A percentile compares a stretch with the other conserved stretches of the same genome.
Evolutionary conservation across 148 eudicot genomes (phyloP).

Genomic region (Spergularia bocconei): DNA sequence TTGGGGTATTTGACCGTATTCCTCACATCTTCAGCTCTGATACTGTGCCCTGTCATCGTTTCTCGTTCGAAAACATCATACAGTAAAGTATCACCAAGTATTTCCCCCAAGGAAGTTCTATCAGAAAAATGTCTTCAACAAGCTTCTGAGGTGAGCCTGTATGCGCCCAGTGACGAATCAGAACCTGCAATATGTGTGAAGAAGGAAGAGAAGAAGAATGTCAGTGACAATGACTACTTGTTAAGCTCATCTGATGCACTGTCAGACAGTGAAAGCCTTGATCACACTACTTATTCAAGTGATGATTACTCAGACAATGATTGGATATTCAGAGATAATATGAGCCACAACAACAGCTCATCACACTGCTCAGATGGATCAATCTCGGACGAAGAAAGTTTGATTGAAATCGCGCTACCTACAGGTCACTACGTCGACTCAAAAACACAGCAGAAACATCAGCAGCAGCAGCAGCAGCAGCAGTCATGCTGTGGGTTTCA

Average conservation of each 20-base stretch:
- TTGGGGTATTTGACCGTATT: slow-evolving; percentile 30
- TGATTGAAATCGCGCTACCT: slow-evolving; percentile 77
- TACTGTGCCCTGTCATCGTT: slow-evolving; percentile 28
- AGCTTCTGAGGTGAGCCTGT: background rate
- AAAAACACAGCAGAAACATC: slow-evolving; percentile 22
- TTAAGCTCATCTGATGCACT: slow-evolving; percentile 34
- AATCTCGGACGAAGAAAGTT: slow-evolving; percentile 86
- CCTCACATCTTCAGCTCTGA: slow-evolving; percentile 34
- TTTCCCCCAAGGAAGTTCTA: background rate
- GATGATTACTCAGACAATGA: slow-evolving; percentile 56
- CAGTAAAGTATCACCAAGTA: background rate
- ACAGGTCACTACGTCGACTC: slow-evolving; percentile 51
- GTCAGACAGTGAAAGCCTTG: slow-evolving; percentile 58
- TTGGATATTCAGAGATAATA: slow-evolving; percentile 34
- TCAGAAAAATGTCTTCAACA: background rate
- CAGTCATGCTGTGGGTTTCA: slow-evolving; percentile 25
- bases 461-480: slow-evolving; percentile 10
- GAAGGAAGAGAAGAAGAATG: slow-evolving; percentile 2
- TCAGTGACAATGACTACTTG: background rate
- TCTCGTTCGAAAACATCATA: slow-evolving; percentile 20
- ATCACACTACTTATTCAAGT: slow-evolving; percentile 34
- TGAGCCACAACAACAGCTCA: slow-evolving; percentile 10
- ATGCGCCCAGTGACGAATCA: background rate
- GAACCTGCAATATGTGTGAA: background rate
- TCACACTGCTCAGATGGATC: slow-evolving; percentile 48